These are phyloP conservation scores for Dalbergia oliveri DNA, from an alignment of 306 rosid genomes.

Conservation along the genomic window DNA sequence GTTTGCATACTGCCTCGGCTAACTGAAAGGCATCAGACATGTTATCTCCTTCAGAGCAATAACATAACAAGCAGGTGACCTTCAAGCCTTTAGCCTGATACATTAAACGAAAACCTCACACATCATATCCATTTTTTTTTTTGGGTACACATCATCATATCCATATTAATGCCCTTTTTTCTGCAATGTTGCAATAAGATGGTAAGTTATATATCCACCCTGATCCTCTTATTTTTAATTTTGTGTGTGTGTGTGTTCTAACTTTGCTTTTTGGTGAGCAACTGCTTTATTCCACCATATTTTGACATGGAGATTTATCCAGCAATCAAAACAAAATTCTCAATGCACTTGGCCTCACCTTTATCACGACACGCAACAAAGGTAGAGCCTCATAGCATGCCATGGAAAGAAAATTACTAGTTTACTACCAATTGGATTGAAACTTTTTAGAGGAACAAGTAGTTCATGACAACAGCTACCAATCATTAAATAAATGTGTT, in stretches of 20 bases:
- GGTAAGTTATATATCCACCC: background rate
- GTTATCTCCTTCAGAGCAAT: constrained; percentile 98
- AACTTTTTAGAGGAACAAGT: background rate
- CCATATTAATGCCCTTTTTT: constrained; percentile 9
- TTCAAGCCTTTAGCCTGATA: constrained; percentile 89
- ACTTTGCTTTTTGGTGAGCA: background rate
- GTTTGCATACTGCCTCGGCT: constrained; percentile 81
- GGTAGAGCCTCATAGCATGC: too few species aligned
- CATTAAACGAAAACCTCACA: constrained; percentile 39
- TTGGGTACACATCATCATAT: too few species aligned
- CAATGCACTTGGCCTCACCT: background rate
- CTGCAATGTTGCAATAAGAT: constrained; percentile 16
- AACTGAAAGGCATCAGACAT: constrained; percentile 82
- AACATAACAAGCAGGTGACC: constrained; percentile 89
- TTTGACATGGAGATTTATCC: too few species aligned
- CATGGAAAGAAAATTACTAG: constrained; percentile 9
- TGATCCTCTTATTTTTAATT: background rate
- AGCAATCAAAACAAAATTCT: too few species aligned
- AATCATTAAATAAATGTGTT: constrained; percentile 3
- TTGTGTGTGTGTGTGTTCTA: background rate
- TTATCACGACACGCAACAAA: background rate
- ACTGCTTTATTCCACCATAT: constrained; percentile 24
- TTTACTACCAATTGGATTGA: background rate
- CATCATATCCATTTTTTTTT: too few species aligned
- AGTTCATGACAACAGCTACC: constrained; percentile 6